Conservation (phyloP, 2,329 filamentous ascomycete species). For the Zelopaecilomyces penicillatus region DNA sequence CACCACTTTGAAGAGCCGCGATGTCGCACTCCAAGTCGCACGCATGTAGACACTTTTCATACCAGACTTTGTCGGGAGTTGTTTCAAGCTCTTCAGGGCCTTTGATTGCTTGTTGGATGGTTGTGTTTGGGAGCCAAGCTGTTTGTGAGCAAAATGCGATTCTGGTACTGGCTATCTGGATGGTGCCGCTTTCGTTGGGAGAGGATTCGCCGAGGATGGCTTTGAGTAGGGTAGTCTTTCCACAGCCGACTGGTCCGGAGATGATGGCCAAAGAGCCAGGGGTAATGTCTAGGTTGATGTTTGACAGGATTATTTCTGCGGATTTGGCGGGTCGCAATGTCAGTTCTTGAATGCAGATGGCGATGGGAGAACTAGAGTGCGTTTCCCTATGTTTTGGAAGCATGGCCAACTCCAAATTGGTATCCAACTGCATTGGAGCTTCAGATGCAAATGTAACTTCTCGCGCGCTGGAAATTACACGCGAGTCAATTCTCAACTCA, state of each 20-base stretch:
- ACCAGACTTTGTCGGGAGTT: conserved; percentile 6
- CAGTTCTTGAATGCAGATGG: no score
- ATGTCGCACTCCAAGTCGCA: not conserved
- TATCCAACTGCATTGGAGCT: no score
- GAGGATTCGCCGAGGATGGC: conserved; percentile 2
- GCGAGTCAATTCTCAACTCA: no score
- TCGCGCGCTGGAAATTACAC: no score
- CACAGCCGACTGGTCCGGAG: conserved; percentile 1
- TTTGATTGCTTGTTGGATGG: conserved; percentile 13
- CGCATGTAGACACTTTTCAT: not conserved
- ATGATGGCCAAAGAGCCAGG: not conserved
- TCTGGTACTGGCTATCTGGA: not conserved
- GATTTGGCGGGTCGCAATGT: no score
- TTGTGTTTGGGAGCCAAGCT: conserved; percentile 13
- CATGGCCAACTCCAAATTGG: no score
- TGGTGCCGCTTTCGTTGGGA: not conserved
- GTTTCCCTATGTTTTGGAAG: no score
- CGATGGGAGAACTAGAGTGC: no score
- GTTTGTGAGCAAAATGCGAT: conserved; percentile 11
- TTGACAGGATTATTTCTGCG: no score
- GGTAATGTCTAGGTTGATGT: no score
- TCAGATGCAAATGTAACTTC: no score
- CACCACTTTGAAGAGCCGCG: not conserved
- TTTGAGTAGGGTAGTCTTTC: conserved; percentile 3
- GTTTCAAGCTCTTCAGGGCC: conserved; percentile 1